A percentile compares a stretch with the other conserved stretches of the same genome.
Conservation (phyloP, 1,284 basidiomycete genomes). For the Meripilus lineatus region DNA sequence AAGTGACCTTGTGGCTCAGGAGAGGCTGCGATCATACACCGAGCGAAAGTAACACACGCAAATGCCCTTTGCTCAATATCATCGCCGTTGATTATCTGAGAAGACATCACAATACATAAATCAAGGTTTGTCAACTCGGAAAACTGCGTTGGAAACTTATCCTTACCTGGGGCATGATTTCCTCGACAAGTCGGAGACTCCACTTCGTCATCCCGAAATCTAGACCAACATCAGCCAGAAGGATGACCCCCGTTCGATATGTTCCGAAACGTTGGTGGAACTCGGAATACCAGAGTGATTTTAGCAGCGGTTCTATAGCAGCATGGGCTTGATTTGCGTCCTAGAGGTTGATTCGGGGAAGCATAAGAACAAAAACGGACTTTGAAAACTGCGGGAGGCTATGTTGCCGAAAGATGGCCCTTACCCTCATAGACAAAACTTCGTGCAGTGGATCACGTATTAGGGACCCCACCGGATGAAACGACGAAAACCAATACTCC, state of each 20-base stretch:
- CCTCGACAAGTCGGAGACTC: slow-evolving; percentile 59
- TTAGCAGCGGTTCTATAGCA: slow-evolving; percentile 60
- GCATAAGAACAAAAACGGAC: slow-evolving; percentile 9
- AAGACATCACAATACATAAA: neutral
- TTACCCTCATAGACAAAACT: slow-evolving; percentile 57
- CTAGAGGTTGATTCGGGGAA: slow-evolving; percentile 21
- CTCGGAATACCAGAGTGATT: slow-evolving; percentile 73
- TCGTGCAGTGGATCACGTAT: slow-evolving; percentile 59
- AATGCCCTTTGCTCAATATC: slow-evolving; percentile 74
- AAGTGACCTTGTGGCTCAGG: too few relatives aligned
- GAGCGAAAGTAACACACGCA: slow-evolving; percentile 64
- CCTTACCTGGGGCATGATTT: slow-evolving; percentile 72
- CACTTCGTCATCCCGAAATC: slow-evolving; percentile 71
- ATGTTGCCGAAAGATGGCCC: slow-evolving; percentile 14
- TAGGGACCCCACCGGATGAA: slow-evolving; percentile 33
- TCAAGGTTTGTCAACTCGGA: too few relatives aligned
- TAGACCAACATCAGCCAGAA: slow-evolving; percentile 71
- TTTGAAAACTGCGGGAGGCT: neutral
- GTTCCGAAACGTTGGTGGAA: slow-evolving; percentile 63
- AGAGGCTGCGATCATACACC: slow-evolving; percentile 56
- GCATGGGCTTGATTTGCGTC: slow-evolving; percentile 52
- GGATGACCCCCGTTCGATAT: slow-evolving; percentile 61
- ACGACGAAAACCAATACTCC: slow-evolving; percentile 41
- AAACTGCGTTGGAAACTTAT: neutral
- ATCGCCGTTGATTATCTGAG: slow-evolving; percentile 61